Percentiles rank a stretch among this genome's conserved stretches.
phyloP scores from a whole-genome alignment of 176 grass and related monocot species.

The Leersia perrieri region DNA sequence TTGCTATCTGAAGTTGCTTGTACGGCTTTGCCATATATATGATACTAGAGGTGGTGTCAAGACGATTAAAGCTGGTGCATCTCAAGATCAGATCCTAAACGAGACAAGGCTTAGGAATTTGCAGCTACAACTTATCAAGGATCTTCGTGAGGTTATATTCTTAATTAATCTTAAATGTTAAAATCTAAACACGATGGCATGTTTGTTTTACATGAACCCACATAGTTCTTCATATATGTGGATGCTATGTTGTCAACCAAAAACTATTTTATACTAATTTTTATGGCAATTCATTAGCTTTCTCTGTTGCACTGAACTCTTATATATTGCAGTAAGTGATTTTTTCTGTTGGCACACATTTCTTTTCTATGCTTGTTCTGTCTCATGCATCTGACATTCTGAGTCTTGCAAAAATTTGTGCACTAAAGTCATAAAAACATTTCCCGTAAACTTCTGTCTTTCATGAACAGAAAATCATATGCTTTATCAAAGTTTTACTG shows the following conservation, averaged over 20 bases:
- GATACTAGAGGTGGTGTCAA: conserved; percentile 96
- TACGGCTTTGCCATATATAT: conserved; percentile 95
- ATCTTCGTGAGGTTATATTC: conserved; percentile 85
- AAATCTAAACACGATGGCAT: background rate
- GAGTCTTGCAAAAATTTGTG: background rate
- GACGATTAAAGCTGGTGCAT: conserved; percentile 87
- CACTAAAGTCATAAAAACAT: background rate
- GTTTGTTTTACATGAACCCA: conserved; percentile 21
- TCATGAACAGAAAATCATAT: background rate
- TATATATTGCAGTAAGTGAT: background rate
- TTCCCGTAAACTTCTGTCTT: background rate
- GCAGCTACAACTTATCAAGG: conserved; percentile 90
- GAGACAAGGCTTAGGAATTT: conserved; percentile 93
- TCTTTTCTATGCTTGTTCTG: background rate
- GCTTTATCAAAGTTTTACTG: conserved; percentile 6
- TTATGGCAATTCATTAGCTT: background rate
- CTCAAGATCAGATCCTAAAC: conserved; percentile 98
- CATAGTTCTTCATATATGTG: conserved; percentile 4
- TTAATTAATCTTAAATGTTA: conserved; percentile 8
- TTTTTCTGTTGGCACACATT: background rate
- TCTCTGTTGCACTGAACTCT: conserved; percentile 1
- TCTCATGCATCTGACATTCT: background rate
- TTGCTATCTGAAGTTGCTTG: conserved; percentile 95
- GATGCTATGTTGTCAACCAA: conserved; percentile 9
- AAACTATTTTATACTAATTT: background rate